Evolutionary conservation across 495 filamentous ascomycete genomes (phyloP), one percentile per base, ranked within the genome.

Genomic region (Parmelia sp.): DNA sequence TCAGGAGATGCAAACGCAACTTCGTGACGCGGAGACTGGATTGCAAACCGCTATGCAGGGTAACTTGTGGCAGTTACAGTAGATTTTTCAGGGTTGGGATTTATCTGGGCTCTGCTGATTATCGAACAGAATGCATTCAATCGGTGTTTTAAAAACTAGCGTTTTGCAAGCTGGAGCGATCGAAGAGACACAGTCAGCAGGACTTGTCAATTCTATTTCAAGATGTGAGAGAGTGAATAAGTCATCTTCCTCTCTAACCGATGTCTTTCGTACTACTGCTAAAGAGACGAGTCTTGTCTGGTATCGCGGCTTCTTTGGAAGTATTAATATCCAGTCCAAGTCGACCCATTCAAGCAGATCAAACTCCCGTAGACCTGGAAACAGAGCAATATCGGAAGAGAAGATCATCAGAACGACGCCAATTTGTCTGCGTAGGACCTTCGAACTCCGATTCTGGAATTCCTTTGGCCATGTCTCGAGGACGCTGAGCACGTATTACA

Each of bases 21-120:
- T 59, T 29, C 57, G 57, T 15, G 37, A 59, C 17, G 57, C 37
- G 4, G 42, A 59, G 27, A 19, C n/a, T 37, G 57, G 42, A n/a
- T 44, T 59, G 27, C 37, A 44, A 5, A 23, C 25, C 15, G 57
- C 57, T 42, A 59, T 59, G 8, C 27, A 0, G 57, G 31, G 57
- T 59, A 59, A 44, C n/a, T 37, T 23, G 15, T 59, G 35, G 57
- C 35, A 44, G 27, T 19, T 59, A 11, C 57, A 42, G 57, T 59
- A 59, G 4, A 29, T 8, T 29, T 27, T 27, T 27, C 35, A 25
- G 29, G n/a, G 36, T 17, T 29, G 19, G 14, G 15, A 17, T 3
- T 29, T 29, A 42, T 29, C 14, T 29, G 9, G n/a, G 14, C 7
- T 29, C 44, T 59, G 37, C 35, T 59, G 19, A 59, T 17, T 14